A percentile compares a stretch with the other conserved stretches of the same genome.
Evolutionary conservation across 495 filamentous ascomycete species (phyloP).

Genomic region (Aspergillus hancockii): DNA sequence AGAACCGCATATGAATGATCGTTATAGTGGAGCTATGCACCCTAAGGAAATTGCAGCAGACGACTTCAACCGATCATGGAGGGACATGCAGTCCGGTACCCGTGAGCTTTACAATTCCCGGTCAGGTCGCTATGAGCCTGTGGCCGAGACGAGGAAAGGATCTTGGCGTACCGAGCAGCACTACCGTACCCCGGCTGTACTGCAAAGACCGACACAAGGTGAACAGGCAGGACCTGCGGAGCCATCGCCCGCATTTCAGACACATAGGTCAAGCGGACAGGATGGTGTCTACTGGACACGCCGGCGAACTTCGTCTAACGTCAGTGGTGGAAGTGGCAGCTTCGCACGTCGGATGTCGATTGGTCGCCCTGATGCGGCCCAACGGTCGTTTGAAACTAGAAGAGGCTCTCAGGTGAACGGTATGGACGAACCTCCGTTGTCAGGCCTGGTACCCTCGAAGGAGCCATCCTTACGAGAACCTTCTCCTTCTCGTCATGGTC

Average conservation of each 20-base stretch:
- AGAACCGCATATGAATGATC: constrained; percentile 37
- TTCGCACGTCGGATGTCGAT: constrained; percentile 61
- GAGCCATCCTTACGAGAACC: constrained; percentile 22
- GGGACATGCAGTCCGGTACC: constrained; percentile 63
- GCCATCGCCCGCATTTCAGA: constrained; percentile 89
- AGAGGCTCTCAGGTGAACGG: constrained; percentile 50
- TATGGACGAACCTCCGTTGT: constrained; percentile 33
- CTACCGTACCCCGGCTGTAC: constrained; percentile 71
- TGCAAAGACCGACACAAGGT: constrained; percentile 67
- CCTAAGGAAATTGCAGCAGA: constrained; percentile 90
- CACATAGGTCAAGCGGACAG: constrained; percentile 66
- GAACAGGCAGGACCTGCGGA: constrained; percentile 76
- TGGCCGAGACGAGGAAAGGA: constrained; percentile 68
- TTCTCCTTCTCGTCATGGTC: constrained; percentile 28
- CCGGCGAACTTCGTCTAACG: constrained; percentile 88
- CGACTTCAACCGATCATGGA: constrained; percentile 87
- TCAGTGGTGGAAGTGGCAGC: constrained; percentile 85
- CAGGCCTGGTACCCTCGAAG: constrained; percentile 27
- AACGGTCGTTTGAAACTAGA: constrained; percentile 46
- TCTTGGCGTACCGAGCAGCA: constrained; percentile 66
- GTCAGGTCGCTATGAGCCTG: constrained; percentile 92
- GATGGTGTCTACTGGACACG: constrained; percentile 70
- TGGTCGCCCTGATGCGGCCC: constrained; percentile 47
- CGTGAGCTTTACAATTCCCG: constrained; percentile 91
- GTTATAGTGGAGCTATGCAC: constrained; percentile 35